phyloP scores from a whole-genome alignment of 2,329 filamentous ascomycete genomes.

The Bipolaris zeicola region DNA sequence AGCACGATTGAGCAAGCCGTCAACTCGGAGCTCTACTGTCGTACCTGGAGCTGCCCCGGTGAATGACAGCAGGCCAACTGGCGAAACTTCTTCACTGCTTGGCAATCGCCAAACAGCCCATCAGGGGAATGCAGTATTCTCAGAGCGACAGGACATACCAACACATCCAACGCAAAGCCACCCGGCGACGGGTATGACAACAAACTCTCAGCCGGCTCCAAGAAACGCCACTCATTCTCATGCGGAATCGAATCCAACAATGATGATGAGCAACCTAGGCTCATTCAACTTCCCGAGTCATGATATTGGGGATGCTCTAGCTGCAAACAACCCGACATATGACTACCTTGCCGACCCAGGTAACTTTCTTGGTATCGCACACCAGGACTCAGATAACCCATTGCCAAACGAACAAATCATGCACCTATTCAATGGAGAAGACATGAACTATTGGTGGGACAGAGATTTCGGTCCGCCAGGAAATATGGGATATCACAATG shows the following conservation, averaged over 20 bases:
- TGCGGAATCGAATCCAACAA: background rate
- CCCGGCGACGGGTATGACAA: background rate
- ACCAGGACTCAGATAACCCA: slow-evolving; percentile 31
- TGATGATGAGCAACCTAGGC: background rate
- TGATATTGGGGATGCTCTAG: slow-evolving; percentile 1
- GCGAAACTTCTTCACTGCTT: background rate
- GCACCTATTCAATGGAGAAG: slow-evolving; percentile 30
- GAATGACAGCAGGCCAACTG: background rate
- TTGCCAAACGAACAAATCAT: slow-evolving; percentile 31
- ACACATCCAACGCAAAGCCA: background rate
- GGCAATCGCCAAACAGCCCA: background rate
- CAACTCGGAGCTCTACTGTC: slow-evolving; percentile 13
- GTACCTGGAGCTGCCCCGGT: background rate
- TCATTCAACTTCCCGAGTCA: background rate
- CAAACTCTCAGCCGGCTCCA: background rate
- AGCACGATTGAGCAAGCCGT: slow-evolving; percentile 17
- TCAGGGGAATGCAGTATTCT: background rate
- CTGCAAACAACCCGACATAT: slow-evolving; percentile 8
- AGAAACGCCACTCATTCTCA: background rate
- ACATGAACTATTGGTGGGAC: slow-evolving; percentile 25
- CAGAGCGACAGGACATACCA: background rate
- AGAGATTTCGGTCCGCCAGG: slow-evolving; percentile 10
- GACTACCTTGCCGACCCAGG: slow-evolving; percentile 20
- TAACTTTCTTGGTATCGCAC: slow-evolving; percentile 32
- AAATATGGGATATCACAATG: slow-evolving; percentile 4